Evolutionary conservation across 306 rosid species (phyloP), one percentile per base, ranked within the genome.

Genomic region (Vachellia collinsii): DNA sequence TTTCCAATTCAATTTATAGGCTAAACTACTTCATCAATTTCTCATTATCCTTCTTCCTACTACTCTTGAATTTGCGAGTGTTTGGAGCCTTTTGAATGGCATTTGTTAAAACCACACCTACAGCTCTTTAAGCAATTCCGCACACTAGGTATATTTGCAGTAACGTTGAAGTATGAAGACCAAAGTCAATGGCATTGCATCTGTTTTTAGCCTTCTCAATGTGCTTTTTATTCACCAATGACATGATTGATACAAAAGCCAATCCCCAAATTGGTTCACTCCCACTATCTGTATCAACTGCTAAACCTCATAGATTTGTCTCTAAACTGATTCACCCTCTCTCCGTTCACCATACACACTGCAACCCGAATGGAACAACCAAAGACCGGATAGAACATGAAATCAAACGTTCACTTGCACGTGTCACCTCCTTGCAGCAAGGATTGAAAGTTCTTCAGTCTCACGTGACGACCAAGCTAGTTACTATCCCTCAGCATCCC

Each of bases 291-390:
- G 23, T 51, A n/a, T 71, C 88, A 77, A 47, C 68, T 12, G 14
- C 68, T 1, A 85, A 79, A 58, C 80, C 80, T 71, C 80, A 47
- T 0, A 76, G 80, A 77, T 80, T 86, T 59, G 71, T 86, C 44
- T 66, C 89, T 29, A 83, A 77, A 54, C 81, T 83, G 62, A 83
- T 83, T 13, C 86, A 82, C 51, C 77, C 11, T 4, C 23, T 23
- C 25, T 83, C 86, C 11, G 54, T 80, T 80, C 85, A 20, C 56
- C 86, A 86, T 61, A 85, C 85, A 38, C 23, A 1, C 67, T 83
- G 80, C 53, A 72, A 86, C 39, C 66, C 77, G 50, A 73, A 67
- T 4, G 81, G 72, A 79, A 83, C 78, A 54, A 64, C 72, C 48
- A 29, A 72, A 77, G 89, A 83, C 17, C 14, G 42, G 54, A 67